These are phyloP conservation scores for Fusarium proliferatum DNA, from an alignment of 2,329 filamentous ascomycete genomes.

Conservation along the genomic window DNA sequence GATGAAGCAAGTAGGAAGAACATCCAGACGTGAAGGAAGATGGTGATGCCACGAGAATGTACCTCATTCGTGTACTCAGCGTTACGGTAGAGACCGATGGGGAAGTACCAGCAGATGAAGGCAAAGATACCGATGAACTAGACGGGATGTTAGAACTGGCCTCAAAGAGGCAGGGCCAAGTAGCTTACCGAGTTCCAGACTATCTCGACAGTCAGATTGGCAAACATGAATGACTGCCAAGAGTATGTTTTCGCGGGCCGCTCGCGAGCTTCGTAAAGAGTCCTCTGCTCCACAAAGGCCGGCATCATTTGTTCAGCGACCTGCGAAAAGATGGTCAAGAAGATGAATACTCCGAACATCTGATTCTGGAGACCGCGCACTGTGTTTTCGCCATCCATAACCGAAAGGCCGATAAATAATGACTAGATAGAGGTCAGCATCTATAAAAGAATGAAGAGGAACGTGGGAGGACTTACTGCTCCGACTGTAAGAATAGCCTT, in stretches of 20 bases:
- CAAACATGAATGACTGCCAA: slow-evolving; percentile 74
- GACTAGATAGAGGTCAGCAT: background rate
- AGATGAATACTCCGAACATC: slow-evolving; percentile 78
- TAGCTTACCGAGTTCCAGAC: slow-evolving; percentile 72
- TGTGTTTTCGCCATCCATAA: slow-evolving; percentile 69
- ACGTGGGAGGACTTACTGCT: slow-evolving; percentile 41
- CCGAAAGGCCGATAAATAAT: slow-evolving; percentile 77
- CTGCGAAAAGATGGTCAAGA: slow-evolving; percentile 75
- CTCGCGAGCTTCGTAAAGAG: slow-evolving; percentile 76
- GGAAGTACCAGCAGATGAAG: slow-evolving; percentile 75
- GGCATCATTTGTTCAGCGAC: slow-evolving; percentile 76
- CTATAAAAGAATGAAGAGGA: rapidly evolving
- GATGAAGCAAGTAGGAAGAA: slow-evolving; percentile 75
- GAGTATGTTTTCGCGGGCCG: slow-evolving; percentile 74
- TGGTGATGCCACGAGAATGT: slow-evolving; percentile 65
- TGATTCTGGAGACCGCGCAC: slow-evolving; percentile 76
- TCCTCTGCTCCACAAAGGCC: slow-evolving; percentile 74
- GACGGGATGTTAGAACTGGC: rapidly evolving
- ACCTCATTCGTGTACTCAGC: slow-evolving; percentile 62
- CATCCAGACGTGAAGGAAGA: slow-evolving; percentile 70
- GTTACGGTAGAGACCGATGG: slow-evolving; percentile 71
- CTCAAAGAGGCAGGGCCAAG: rapidly evolving
- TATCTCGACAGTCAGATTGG: slow-evolving; percentile 71
- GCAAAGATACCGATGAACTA: slow-evolving; percentile 58
- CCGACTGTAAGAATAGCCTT: slow-evolving; percentile 47